A percentile compares a stretch with the other conserved stretches of the same genome.
Conservation (phyloP, 1,284 basidiomycete species). For the Vanrija pseudolonga region DNA sequence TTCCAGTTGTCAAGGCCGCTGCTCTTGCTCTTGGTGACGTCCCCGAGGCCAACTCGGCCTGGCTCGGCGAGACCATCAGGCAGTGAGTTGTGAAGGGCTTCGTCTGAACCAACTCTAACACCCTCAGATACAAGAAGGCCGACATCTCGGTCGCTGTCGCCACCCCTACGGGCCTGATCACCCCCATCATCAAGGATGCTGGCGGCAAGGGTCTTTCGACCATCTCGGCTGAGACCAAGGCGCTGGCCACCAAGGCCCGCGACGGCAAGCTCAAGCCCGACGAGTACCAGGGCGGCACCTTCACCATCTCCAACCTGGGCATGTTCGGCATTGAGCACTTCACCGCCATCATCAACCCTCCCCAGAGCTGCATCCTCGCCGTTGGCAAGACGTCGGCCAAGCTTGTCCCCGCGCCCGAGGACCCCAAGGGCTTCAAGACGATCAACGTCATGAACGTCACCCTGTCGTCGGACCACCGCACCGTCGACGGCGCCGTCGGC, state of each 20-base stretch:
- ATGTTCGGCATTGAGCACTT: constrained; percentile 96
- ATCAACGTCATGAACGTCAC: constrained; percentile 94
- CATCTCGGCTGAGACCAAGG: constrained; percentile 89
- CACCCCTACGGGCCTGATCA: constrained; percentile 93
- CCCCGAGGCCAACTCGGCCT: constrained; percentile 96
- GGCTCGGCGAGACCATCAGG: constrained; percentile 93
- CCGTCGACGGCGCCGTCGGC: constrained; percentile 87
- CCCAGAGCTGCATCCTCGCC: constrained; percentile 96
- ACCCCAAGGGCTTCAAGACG: constrained; percentile 89
- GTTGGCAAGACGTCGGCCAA: constrained; percentile 84
- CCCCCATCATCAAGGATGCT: constrained; percentile 93
- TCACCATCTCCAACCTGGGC: constrained; percentile 99
- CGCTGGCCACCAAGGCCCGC: constrained; percentile 88
- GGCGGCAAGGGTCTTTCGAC: constrained; percentile 86
- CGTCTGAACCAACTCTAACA: background rate
- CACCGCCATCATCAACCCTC: constrained; percentile 99
- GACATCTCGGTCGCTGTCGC: constrained; percentile 98
- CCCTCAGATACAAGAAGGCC: constrained; percentile 85
- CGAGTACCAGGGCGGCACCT: constrained; percentile 98
- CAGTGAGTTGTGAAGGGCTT: constrained; percentile 74
- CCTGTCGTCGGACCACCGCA: constrained; percentile 90
- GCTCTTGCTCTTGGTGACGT: constrained; percentile 88
- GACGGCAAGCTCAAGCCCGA: constrained; percentile 93
- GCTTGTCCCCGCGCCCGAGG: constrained; percentile 75
- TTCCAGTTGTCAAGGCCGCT: constrained; percentile 78